A percentile compares a stretch with the other conserved stretches of the same genome.
phyloP scores from a whole-genome alignment of 371 early-diverging fungal genomes.

The Cokeromyces recurvatus region DNA sequence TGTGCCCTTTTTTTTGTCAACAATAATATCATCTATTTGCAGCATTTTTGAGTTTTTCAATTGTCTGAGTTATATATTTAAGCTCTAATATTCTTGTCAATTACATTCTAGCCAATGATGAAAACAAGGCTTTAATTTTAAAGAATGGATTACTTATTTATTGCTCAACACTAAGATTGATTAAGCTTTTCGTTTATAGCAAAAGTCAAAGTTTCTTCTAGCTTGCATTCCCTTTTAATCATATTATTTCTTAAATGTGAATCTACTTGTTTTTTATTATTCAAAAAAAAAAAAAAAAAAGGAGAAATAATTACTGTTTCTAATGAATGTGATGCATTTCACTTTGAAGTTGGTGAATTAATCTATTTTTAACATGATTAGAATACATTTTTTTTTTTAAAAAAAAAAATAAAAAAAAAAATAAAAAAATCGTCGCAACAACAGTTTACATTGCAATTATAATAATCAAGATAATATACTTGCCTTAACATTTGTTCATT shows the following conservation, averaged over 20 bases:
- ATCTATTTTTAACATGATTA: slow-evolving; percentile 10
- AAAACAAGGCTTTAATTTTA: too few species aligned
- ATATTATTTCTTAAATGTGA: too few species aligned
- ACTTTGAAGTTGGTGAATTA: slow-evolving; percentile 38
- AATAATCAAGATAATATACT: slow-evolving; percentile 1
- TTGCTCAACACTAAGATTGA: too few species aligned
- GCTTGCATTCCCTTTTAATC: slow-evolving; percentile 30
- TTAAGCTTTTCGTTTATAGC: slow-evolving; percentile 31
- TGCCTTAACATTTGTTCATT: slow-evolving; percentile 49
- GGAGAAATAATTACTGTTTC: too few species aligned
- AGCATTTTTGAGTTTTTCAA: too few species aligned
- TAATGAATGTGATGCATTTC: slow-evolving; percentile 31
- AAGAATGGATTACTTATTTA: too few species aligned
- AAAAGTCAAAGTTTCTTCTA: slow-evolving; percentile 39
- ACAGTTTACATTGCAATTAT: too few species aligned
- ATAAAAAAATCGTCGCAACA: neutral
- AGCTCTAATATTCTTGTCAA: slow-evolving; percentile 16
- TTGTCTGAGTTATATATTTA: slow-evolving; percentile 26
- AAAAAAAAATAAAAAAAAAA: neutral
- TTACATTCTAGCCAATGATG: too few species aligned
- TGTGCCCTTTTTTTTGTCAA: slow-evolving; percentile 4
- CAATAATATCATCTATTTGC: slow-evolving; percentile 20
- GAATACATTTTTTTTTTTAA: neutral
- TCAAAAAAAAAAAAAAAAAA: too few species aligned
- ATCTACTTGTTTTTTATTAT: too few species aligned